A percentile compares a stretch with the other conserved stretches of the same genome.
Evolutionary conservation across 108 stramenopile genomes (phyloP).

Genomic region (Pseudonitzschia delicatissima): DNA sequence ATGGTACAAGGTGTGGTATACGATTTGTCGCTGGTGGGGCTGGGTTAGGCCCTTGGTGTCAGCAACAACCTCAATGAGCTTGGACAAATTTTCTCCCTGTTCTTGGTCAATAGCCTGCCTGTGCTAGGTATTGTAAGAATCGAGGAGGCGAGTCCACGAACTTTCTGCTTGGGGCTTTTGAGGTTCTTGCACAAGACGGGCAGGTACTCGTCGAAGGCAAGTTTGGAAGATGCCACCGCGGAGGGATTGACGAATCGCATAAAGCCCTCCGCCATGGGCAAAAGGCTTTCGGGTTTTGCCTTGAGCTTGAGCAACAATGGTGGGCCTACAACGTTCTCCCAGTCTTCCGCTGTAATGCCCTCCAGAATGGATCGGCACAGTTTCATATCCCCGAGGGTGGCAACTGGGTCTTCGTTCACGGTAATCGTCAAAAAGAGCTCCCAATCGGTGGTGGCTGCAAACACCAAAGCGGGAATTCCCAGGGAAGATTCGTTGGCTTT

Average conservation of each 20-base stretch:
- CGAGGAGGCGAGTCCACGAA: slow-evolving; percentile 10
- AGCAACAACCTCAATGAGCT: slow-evolving; percentile 6
- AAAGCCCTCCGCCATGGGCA: slow-evolving; percentile 33
- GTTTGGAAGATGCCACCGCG: slow-evolving; percentile 5
- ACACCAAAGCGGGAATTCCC: slow-evolving; percentile 17
- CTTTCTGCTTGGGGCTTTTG: slow-evolving; percentile 32
- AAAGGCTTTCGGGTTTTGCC: slow-evolving; percentile 45
- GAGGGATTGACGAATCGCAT: slow-evolving; percentile 6
- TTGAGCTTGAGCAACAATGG: slow-evolving; percentile 37
- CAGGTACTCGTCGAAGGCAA: slow-evolving; percentile 18
- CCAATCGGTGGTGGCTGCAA: slow-evolving; percentile 21
- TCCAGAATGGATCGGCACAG: slow-evolving; percentile 8
- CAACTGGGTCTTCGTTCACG: slow-evolving; percentile 14
- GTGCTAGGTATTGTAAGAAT: slow-evolving; percentile 18
- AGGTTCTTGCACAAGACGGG: slow-evolving; percentile 20
- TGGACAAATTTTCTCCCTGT: neutral
- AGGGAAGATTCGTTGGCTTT: slow-evolving; percentile 4
- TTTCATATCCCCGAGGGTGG: slow-evolving; percentile 25
- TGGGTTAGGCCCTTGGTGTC: slow-evolving; percentile 19
- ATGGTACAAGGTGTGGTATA: slow-evolving; percentile 9
- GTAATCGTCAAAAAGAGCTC: slow-evolving; percentile 23
- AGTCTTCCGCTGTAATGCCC: slow-evolving; percentile 9
- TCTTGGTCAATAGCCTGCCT: neutral
- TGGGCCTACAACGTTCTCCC: slow-evolving; percentile 32
- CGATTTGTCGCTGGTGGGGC: slow-evolving; percentile 25